Evolutionary conservation across 805 yeast species (phyloP).

Genomic region (Teunomyces gatunensis): DNA sequence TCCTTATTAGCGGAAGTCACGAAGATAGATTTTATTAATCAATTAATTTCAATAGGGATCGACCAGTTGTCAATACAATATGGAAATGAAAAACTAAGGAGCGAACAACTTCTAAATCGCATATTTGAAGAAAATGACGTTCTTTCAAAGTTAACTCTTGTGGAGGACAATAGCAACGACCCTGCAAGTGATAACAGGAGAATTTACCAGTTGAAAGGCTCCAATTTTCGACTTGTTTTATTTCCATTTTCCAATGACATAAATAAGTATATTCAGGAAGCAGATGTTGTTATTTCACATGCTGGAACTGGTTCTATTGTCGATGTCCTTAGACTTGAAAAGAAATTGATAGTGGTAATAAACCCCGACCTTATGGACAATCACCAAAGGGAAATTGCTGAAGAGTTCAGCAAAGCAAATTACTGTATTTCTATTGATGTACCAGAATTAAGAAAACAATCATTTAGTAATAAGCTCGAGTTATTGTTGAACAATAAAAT

Average conservation of each 20-base stretch:
- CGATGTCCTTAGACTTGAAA: slow-evolving; percentile 60
- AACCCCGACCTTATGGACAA: slow-evolving; percentile 79
- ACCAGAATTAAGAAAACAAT: background rate
- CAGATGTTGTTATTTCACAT: slow-evolving; percentile 75
- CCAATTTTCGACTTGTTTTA: slow-evolving; percentile 8
- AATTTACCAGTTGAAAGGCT: background rate
- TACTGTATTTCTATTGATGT: slow-evolving; percentile 3
- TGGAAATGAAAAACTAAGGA: slow-evolving; percentile 31
- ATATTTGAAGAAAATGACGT: slow-evolving; percentile 13
- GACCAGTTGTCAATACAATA: slow-evolving; percentile 52
- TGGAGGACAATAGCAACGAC: background rate
- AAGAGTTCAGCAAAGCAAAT: slow-evolving; percentile 9
- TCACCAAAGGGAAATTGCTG: slow-evolving; percentile 79
- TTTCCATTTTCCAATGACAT: slow-evolving; percentile 31
- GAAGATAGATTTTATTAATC: slow-evolving; percentile 27
- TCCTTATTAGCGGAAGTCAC: slow-evolving; percentile 50
- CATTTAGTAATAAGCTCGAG: background rate
- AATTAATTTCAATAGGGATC: slow-evolving; percentile 37
- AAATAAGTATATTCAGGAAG: slow-evolving; percentile 34
- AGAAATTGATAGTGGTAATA: slow-evolving; percentile 65
- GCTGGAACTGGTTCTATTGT: slow-evolving; percentile 91
- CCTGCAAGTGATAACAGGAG: background rate
- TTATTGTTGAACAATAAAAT: background rate
- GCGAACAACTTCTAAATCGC: slow-evolving; percentile 21
- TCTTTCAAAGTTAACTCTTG: slow-evolving; percentile 10